Evolutionary conservation across 2,329 filamentous ascomycete genomes (phyloP).

Genomic region (Phyllosticta paracitricarpa): DNA sequence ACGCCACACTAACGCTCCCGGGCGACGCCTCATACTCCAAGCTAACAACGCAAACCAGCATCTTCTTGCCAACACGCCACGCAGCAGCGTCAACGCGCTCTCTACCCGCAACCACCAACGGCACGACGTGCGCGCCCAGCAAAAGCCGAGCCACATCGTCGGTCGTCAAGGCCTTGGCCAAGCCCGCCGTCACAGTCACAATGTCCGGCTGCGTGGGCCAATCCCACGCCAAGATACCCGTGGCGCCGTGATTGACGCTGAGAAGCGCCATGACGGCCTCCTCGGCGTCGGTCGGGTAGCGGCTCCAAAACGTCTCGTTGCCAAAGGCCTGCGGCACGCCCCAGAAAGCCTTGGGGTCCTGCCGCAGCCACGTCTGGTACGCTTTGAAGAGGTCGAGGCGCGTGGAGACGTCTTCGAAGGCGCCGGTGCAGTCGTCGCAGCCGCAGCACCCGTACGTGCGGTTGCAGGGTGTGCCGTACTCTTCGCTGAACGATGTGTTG

Average conservation of each 20-base stretch:
- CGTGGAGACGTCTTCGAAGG: constrained; percentile 41
- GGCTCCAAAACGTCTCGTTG: constrained; percentile 36
- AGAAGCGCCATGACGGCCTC: constrained; percentile 39
- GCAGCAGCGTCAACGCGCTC: constrained; percentile 30
- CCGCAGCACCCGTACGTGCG: constrained; percentile 52
- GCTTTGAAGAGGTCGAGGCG: constrained; percentile 33
- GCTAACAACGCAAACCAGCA: constrained; percentile 33
- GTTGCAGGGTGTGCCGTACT: constrained; percentile 49
- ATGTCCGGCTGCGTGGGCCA: constrained; percentile 33
- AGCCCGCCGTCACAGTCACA: constrained; percentile 22
- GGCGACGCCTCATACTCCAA: constrained; percentile 19
- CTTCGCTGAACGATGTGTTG: constrained; percentile 43
- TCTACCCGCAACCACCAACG: constrained; percentile 15
- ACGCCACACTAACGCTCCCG: constrained; percentile 11
- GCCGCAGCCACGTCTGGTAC: constrained; percentile 33
- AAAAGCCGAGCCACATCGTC: constrained; percentile 27
- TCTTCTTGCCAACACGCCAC: constrained; percentile 28
- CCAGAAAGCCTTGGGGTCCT: constrained; percentile 36
- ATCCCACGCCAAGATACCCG: constrained; percentile 40
- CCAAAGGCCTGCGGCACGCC: constrained; percentile 42
- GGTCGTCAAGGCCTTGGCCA: constrained; percentile 32
- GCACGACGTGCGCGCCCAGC: constrained; percentile 23
- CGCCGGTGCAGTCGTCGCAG: constrained; percentile 50
- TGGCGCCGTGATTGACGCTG: constrained; percentile 40
- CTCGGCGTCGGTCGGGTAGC: constrained; percentile 37